Base-by-base conservation (phyloP, 169 alveolate genomes). In the Plasmodium sp. region DNA sequence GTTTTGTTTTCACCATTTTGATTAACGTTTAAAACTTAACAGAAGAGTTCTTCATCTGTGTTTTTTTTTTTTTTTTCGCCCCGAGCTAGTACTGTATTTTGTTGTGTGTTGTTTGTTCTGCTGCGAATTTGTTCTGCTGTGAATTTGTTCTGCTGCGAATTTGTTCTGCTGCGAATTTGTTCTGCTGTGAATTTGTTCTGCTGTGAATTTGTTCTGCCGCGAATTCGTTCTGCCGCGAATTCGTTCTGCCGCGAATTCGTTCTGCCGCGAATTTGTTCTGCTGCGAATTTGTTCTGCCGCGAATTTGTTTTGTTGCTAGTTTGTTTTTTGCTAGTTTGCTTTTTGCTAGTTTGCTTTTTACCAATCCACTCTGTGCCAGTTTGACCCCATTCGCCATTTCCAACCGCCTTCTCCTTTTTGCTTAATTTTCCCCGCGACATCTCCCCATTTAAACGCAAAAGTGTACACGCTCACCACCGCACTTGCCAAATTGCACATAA, bases 1-100 rank as follows among this genome's bases (percentile, higher is more conserved):
- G 74, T 54, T 71, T 36, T 16, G 43, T 84, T 84, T 72, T 84
- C 27, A 84, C 83, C 73, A 84, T 39, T 84, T 84, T 72, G 16
- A 67, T 84, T 84, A 67, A 16, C 83, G 3, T 51, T 84, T 71
- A 72, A 43, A 84, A 45, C 36, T 72, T 84, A 84, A 72, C 27
- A 84, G 74, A 84, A 72, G 12, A 56, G 81, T 82, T 72, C 41
- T 73, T 72, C 75, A 67, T 72, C 43, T 71, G 51, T 84, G 36
- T 62, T 62, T 84, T 62, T 39, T 16, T 51, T 84, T 84, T 71
- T 3, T 36, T 41, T 84, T 84, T 41, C 43, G 75, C 75, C 83
- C 14, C 83, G n/a, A 84, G 75, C 74, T 84, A 84, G 16, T 39
- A 73, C n/a, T 84, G 83, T 71, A 71, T 84, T 84, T 36, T 73